Evolutionary conservation across 768 basidiomycete species (phyloP), one percentile per base, ranked within the genome.

Genomic region (Lentinula detonsa): DNA sequence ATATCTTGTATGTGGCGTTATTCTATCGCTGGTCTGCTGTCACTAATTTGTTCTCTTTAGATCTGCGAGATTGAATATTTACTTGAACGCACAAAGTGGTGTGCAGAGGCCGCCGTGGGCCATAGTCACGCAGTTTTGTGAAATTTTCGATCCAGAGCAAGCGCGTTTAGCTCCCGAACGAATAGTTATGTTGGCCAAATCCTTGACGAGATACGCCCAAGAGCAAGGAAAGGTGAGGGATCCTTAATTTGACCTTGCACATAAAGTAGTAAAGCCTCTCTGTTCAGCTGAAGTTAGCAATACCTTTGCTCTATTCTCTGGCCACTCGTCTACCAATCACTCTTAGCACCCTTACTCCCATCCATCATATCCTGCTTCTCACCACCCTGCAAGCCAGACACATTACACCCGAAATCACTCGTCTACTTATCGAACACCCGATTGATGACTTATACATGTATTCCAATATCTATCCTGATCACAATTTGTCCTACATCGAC

Each of bases 101-200:
- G 39, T 15, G 0, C 75, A 72, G 33, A 76, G 75, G 33, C 81
- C 84, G 1, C 69, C 77, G 0, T 73, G 76, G 65, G 63, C 70
- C 1, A 67, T 79, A 3, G 72, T 92, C 28, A 66, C 74, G 46
- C 69, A 77, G 10, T 94, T 93, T 69, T 91, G 89, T 66, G 72
- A 70, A 5, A 63, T 64, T n/a, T 91, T 92, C 62, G 73, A 77
- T 46, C 81, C 87, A 0, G 81, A 82, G 52, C 83, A 87, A 33
- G 87, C 87, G 33, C 77, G 88, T 31, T 70, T 78, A 49, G 88
- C 84, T 1, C 87, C 90, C 4, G 88, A 92, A 62, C 83, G 86
- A 34, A 52, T 60, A 49, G 40, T 52, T 6, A 50, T 79, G 39
- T 75, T 93, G 3, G 91, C 88, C 9, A 85, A 76, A 65, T 86